A percentile compares a stretch with the other conserved stretches of the same genome.
Conservation (phyloP, 31 red algal genomes). For the Asparagopsis taxiformis region DNA sequence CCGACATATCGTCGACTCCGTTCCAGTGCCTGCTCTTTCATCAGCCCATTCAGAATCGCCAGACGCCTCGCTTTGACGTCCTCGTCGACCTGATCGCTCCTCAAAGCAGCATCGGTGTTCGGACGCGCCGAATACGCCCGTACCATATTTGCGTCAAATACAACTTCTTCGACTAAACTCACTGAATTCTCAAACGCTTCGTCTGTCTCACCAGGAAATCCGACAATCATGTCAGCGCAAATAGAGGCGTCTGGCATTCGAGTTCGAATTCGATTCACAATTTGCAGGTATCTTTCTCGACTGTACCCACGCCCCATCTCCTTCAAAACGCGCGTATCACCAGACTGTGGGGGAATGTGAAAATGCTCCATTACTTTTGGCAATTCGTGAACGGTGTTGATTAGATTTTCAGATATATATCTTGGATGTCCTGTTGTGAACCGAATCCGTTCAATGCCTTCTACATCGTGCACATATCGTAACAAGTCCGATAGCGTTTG, state of each 20-base stretch:
- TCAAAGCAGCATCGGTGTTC: conserved; percentile 66
- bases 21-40: conserved; percentile 35
- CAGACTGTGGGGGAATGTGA: conserved; percentile 84
- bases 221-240: conserved; percentile 79
- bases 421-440: conserved; percentile 90
- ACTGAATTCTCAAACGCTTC: conserved; percentile 76
- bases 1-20: conserved; percentile 48
- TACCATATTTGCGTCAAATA: conserved; percentile 69
- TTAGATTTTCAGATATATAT: conserved; percentile 73
- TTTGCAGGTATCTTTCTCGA: conserved; percentile 64
- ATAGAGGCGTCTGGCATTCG: conserved; percentile 82
- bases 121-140: conserved; percentile 81
- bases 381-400: conserved; percentile 61
- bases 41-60: conserved; percentile 52
- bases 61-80: conserved; percentile 65
- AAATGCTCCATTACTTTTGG: conserved; percentile 81
- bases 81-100: conserved; percentile 67
- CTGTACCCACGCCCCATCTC: conserved; percentile 84
- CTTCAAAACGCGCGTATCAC: conserved; percentile 67
- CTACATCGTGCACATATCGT: conserved; percentile 60
- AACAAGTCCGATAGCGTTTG: conserved; percentile 78
- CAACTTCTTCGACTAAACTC: conserved; percentile 57
- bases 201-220: conserved; percentile 85
- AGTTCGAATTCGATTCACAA: conserved; percentile 57
- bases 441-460: conserved; percentile 76